Evolutionary conservation across 2,329 filamentous ascomycete species (phyloP).

Genomic region (Phialocephala sp.): DNA sequence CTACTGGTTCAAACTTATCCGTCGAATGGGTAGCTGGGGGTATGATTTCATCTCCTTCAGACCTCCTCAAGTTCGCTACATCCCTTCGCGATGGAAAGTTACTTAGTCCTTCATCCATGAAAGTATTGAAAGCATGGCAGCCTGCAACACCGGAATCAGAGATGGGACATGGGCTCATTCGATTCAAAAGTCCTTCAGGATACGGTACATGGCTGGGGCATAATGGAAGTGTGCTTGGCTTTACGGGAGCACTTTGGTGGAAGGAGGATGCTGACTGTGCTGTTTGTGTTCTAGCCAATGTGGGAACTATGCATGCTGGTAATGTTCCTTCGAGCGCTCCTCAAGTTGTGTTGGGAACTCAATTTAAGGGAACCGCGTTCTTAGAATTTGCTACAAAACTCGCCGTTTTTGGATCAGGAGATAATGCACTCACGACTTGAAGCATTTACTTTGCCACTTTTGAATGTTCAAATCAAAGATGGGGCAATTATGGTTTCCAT

Average conservation of each 20-base stretch:
- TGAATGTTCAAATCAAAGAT: background rate
- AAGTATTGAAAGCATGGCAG: constrained; percentile 18
- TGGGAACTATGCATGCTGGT: constrained; percentile 28
- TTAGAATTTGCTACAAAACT: constrained; percentile 16
- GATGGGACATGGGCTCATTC: constrained; percentile 25
- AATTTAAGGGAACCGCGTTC: constrained; percentile 9
- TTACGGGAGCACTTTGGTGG: constrained; percentile 24
- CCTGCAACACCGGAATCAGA: background rate
- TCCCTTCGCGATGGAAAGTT: constrained; percentile 23
- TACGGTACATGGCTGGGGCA: constrained; percentile 25
- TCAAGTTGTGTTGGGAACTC: background rate
- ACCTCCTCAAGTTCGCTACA: constrained; percentile 24
- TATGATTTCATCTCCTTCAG: constrained; percentile 22
- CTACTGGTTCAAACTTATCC: constrained; percentile 24
- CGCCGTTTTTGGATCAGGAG: background rate
- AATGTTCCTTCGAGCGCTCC: constrained; percentile 18
- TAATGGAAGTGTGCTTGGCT: constrained; percentile 28
- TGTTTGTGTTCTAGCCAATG: constrained; percentile 26
- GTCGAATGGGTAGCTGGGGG: constrained; percentile 27
- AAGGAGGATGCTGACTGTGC: constrained; percentile 24
- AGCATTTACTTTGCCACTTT: background rate
- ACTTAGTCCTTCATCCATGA: constrained; percentile 17
- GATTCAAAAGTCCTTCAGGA: background rate
- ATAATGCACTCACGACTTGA: background rate
- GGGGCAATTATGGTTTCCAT: too few species aligned